phyloP scores from a whole-genome alignment of 768 basidiomycete genomes.

The Coprinopsis strossmayeri region DNA sequence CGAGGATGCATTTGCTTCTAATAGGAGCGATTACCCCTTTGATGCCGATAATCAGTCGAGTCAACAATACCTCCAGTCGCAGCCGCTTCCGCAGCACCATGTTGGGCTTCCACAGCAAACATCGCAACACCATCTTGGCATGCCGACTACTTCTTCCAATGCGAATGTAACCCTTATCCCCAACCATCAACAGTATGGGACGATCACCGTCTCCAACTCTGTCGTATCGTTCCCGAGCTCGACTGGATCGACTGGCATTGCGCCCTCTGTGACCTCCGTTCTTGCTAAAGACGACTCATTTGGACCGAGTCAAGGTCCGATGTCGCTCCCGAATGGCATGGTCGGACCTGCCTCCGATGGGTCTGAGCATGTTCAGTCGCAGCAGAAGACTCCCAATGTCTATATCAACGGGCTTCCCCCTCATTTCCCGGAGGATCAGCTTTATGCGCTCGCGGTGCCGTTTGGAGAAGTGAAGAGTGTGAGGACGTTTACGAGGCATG shows the following conservation, averaged over 20 bases:
- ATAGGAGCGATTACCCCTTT: slow-evolving; percentile 2
- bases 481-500: slow-evolving; percentile 77
- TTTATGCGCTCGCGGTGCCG: slow-evolving; percentile 64
- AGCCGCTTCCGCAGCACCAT: background rate
- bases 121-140: background rate
- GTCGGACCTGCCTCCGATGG: slow-evolving; percentile 1
- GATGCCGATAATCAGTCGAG: slow-evolving; percentile 2
- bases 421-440: slow-evolving; percentile 74
- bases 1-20: slow-evolving; percentile 4
- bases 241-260: background rate
- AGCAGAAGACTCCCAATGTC: slow-evolving; percentile 67
- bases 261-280: background rate
- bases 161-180: slow-evolving; percentile 4
- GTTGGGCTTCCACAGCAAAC: background rate
- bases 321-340: background rate
- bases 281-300: background rate
- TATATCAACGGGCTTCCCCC: slow-evolving; percentile 87
- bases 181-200: slow-evolving; percentile 9
- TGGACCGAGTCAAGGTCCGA: background rate
- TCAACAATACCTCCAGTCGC: background rate
- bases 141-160: background rate
- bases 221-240: slow-evolving; percentile 10
- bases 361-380: background rate
- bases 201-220: slow-evolving; percentile 12
- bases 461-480: slow-evolving; percentile 75